Conservation (phyloP, 257 asterid species). For the Solanum chmielewskii region DNA sequence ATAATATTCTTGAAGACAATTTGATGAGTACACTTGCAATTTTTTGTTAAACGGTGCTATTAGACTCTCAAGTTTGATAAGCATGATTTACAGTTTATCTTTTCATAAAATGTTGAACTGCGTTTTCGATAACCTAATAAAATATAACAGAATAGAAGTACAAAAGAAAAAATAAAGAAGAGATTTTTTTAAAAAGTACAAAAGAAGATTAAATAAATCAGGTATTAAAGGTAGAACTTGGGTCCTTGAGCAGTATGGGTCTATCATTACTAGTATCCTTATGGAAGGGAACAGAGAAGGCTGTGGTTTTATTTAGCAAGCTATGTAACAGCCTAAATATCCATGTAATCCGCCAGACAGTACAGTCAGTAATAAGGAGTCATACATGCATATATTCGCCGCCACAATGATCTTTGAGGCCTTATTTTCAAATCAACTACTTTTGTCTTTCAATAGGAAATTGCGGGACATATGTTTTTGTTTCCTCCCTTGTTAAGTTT, state of each 20-base stretch:
- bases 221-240: neutral
- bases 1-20: neutral
- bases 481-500: neutral
- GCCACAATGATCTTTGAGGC: neutral
- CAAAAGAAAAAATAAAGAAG: neutral
- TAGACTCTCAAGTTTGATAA: neutral
- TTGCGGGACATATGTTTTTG: neutral
- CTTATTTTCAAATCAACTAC: neutral
- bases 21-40: neutral
- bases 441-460: neutral
- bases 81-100: neutral
- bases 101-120: neutral
- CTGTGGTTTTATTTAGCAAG: neutral
- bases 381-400: neutral
- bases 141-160: neutral
- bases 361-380: neutral
- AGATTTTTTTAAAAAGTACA: neutral
- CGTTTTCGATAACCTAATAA: neutral
- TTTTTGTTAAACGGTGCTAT: neutral
- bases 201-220: neutral
- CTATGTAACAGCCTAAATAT: neutral
- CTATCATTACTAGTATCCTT: neutral
- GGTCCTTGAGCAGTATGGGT: neutral
- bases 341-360: neutral
- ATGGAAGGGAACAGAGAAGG: neutral